Conservation (phyloP, 2,329 filamentous ascomycete genomes). For the Xylaria digitata region DNA sequence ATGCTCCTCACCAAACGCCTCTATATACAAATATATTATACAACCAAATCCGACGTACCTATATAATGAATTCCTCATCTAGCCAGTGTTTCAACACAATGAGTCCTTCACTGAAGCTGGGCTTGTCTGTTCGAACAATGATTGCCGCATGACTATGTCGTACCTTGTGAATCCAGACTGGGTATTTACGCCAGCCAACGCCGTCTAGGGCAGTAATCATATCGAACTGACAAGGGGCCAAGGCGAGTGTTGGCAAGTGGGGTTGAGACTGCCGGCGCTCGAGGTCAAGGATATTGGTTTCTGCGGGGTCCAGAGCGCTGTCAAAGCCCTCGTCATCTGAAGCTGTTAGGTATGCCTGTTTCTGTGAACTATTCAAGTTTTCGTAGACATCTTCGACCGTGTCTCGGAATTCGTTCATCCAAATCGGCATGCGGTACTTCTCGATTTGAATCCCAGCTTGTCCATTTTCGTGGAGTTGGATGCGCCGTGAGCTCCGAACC, state of each 20-base stretch:
- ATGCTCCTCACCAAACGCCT: background rate
- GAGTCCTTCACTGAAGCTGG: constrained; percentile 78
- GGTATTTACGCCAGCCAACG: constrained; percentile 73
- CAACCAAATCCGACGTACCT: constrained; percentile 40
- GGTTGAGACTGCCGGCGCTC: constrained; percentile 54
- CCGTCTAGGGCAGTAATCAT: constrained; percentile 83
- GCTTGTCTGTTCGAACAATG: constrained; percentile 78
- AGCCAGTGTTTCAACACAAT: constrained; percentile 86
- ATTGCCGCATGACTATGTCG: constrained; percentile 91
- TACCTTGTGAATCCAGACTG: constrained; percentile 79
- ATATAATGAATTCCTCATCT: constrained; percentile 76
- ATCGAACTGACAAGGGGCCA: constrained; percentile 82
- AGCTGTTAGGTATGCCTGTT: constrained; percentile 75
- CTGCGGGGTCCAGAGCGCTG: constrained; percentile 49
- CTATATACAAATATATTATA: constrained; percentile 1
- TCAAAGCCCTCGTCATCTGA: constrained; percentile 63
- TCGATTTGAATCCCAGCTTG: constrained; percentile 73
- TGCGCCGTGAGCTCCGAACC: constrained; percentile 77
- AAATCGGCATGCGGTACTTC: constrained; percentile 79
- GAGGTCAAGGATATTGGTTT: constrained; percentile 55
- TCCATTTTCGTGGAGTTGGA: constrained; percentile 79
- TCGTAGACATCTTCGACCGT: constrained; percentile 84
- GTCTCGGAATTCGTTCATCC: constrained; percentile 79
- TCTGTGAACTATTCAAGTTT: constrained; percentile 74
- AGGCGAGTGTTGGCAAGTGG: constrained; percentile 76